Base-by-base conservation (phyloP, 2,329 filamentous ascomycete species). In the Ophiostoma angusticollis region DNA sequence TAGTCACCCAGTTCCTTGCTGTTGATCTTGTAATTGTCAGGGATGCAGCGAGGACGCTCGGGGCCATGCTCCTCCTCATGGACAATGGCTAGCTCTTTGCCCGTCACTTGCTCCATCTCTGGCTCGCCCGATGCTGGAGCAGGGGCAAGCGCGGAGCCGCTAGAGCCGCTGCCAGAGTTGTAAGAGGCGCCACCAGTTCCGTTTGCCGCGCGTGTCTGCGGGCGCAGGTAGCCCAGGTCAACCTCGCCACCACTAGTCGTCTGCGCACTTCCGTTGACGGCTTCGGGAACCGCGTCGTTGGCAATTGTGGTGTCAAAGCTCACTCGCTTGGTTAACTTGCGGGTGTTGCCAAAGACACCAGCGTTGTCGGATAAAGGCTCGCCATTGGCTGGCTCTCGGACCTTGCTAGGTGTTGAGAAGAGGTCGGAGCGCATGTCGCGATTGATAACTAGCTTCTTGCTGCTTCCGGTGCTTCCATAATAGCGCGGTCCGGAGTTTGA, bases 401-500 rank as follows among this genome's bases (percentile, higher is more conserved):
- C 67, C 53, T 69, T 75, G 39, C 63, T 68, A 0, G 74, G 73
- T 1, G 74, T 73, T 3, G 68, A 70, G 54, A 80, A 81, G 13
- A 79, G 64, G 50, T 84, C 80, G 42, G 72, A 86, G 39, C 84
- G 74, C 55, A 98, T 69, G 48, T 80, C 81, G 46, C 85, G 80
- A 60, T 95, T 93, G 56, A 98, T 95, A 38, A 87, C 81, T 41
- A 98, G 72, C 58, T 86, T 87, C 65, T 95, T 95, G 50, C 94
- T 74, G 54, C 73, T 84, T 31, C 75, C 74, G 35, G 70, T 71
- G 54, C 68, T 76, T n/a, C 74, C 72, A 37, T 78, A 80, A 49
- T 75, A 71, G 42, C 79, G 74, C 25, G 72, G 68, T 41, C 67
- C 69, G 14, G 72, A 64, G 52, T 73, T 80, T 19, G 80, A 68